Evolutionary conservation across 805 yeast species (phyloP).

Genomic region (Torulaspora microellipsoides): DNA sequence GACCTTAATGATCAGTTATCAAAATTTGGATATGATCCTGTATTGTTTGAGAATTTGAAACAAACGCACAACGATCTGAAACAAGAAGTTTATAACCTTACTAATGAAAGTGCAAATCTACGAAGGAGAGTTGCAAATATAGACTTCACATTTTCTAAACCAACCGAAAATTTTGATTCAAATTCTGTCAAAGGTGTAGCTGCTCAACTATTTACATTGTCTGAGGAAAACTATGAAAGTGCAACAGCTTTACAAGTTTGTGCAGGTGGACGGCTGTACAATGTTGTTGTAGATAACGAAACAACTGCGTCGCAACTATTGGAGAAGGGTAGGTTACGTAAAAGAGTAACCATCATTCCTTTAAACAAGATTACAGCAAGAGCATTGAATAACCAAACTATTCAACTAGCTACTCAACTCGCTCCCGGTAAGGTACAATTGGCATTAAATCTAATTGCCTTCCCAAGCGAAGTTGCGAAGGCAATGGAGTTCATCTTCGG

Average conservation of each 20-base stretch:
- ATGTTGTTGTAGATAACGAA: constrained; percentile 87
- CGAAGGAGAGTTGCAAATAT: constrained; percentile 64
- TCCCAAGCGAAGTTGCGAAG: constrained; percentile 58
- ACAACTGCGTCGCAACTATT: constrained; percentile 77
- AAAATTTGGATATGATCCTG: constrained; percentile 55
- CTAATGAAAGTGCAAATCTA: constrained; percentile 48
- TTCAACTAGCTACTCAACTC: constrained; percentile 63
- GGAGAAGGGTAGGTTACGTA: constrained; percentile 69
- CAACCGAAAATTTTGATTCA: constrained; percentile 56
- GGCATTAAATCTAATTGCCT: constrained; percentile 79
- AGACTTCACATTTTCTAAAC: constrained; percentile 69
- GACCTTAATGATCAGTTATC: constrained; percentile 41
- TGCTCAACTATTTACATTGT: constrained; percentile 72
- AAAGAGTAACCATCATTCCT: constrained; percentile 89
- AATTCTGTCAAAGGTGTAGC: constrained; percentile 79
- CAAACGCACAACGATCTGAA: constrained; percentile 42
- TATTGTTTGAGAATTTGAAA: constrained; percentile 41
- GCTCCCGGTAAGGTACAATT: constrained; percentile 84
- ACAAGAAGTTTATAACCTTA: constrained; percentile 41
- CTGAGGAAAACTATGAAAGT: constrained; percentile 50
- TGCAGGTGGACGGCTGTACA: constrained; percentile 88
- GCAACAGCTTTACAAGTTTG: constrained; percentile 86
- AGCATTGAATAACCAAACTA: constrained; percentile 46
- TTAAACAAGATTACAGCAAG: constrained; percentile 74
- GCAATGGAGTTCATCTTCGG: constrained; percentile 96